Evolutionary conservation across 2,329 filamentous ascomycete species (phyloP), one percentile per base, ranked within the genome.

Genomic region (Pseudocercospora macadamiae): DNA sequence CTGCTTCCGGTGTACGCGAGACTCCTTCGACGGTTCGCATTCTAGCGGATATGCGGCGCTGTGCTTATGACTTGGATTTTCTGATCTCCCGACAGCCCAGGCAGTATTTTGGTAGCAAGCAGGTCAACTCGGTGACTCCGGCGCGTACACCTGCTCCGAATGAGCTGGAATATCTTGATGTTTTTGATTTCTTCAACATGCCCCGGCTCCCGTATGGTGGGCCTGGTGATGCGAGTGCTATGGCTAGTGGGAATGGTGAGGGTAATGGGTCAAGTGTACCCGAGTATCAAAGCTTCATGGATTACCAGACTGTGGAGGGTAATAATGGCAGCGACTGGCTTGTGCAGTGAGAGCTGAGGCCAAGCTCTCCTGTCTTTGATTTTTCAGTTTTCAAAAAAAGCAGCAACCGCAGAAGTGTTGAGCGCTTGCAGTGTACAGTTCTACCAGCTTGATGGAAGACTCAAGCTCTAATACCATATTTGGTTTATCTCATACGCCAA

Each of bases 171-270:
- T 96, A 96, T 71, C 79, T 96, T 2, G 92, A 96, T 68, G 90
- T 96, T 0, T 96, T 97, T 72, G 91, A 95, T 67, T 96, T 96
- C 71, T 97, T 96, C 80, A 96, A 96, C 71, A 86, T 96, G 56
- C 93, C 93, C 1, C 81, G 91, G 16, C 77, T 96, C 21, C 83
- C 83, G 0, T 74, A 77, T 51, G 68, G 67, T 49, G 69, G 64
- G 6, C 73, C 72, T n/a, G 64, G 59, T 14, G 65, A 69, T 1
- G 64, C 66, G 18, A 63, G 34, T 12, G 56, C 56, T 26, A 23
- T 49, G n/a, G 63, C 54, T 7, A 70, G 70, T 37, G 69, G 54
- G 2, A 71, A 72, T 34, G 69, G 68, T 7, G 64, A 66, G 70
- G 58, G 30, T 4, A 36, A 32, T 39, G 55, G 36, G 6, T 19